Evolutionary conservation across 768 basidiomycete species (phyloP).

Genomic region (Panaeolus cyanescens): DNA sequence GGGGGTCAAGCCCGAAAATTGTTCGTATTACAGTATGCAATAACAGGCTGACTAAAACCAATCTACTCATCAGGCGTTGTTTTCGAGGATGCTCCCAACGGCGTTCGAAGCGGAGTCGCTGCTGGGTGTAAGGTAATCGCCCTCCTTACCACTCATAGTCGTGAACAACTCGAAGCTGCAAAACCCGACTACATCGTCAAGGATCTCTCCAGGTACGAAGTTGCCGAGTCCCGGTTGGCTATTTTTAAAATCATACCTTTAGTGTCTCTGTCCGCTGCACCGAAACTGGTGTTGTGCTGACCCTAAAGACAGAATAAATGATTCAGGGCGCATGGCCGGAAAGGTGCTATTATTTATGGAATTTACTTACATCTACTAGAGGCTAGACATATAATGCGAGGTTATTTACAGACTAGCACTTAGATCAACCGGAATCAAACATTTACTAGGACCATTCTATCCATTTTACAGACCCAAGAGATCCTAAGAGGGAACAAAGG

Average conservation of each 20-base stretch:
- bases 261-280: conserved; percentile 35
- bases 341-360: background rate
- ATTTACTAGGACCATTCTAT: conserved; percentile 12
- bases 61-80: conserved; percentile 60
- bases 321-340: too few species aligned
- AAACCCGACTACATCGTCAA: conserved; percentile 69
- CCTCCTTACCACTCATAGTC: conserved; percentile 77
- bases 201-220: conserved; percentile 65
- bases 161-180: conserved; percentile 65
- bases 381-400: background rate
- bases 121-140: conserved; percentile 88
- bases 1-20: conserved; percentile 62
- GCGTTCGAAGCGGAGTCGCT: conserved; percentile 74
- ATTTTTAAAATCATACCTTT: background rate
- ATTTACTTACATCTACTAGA: background rate
- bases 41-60: conserved; percentile 3
- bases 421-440: background rate
- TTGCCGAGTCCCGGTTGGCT: conserved; percentile 2
- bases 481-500: conserved; percentile 13
- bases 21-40: conserved; percentile 33
- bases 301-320: conserved; percentile 33
- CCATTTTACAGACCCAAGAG: conserved; percentile 9
- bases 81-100: conserved; percentile 90
- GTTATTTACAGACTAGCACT: background rate
- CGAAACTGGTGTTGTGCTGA: conserved; percentile 48